Conservation (phyloP, 225 moss, liverwort and hornwort species). For the Sphagnum tenellum region DNA sequence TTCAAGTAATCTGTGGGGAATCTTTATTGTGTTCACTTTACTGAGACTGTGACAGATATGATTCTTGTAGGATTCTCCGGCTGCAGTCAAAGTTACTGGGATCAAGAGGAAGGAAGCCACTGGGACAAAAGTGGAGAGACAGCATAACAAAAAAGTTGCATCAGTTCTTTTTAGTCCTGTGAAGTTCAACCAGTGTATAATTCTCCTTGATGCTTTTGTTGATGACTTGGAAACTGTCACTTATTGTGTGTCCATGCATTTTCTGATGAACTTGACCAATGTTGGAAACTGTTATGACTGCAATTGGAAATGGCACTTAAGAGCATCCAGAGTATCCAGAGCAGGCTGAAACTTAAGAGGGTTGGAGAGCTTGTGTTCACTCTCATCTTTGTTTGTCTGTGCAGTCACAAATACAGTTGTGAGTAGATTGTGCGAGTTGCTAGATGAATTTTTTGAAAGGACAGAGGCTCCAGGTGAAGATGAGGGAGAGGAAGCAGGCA, state of each 20-base stretch:
- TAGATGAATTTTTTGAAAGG: slow-evolving; percentile 79
- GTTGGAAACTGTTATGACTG: too few relatives aligned
- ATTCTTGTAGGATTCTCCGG: slow-evolving; percentile 26
- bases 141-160: slow-evolving; percentile 14
- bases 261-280: neutral
- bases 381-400: too few relatives aligned
- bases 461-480: slow-evolving; percentile 61
- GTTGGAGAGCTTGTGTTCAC: too few relatives aligned
- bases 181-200: slow-evolving; percentile 29
- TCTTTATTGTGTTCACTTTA: neutral
- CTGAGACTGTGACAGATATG: neutral
- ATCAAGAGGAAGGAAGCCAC: slow-evolving; percentile 39
- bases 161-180: slow-evolving; percentile 21
- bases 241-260: neutral
- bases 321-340: too few relatives aligned
- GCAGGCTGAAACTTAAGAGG: too few relatives aligned
- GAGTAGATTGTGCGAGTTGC: slow-evolving; percentile 56
- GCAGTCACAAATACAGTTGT: slow-evolving; percentile 38
- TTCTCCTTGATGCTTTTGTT: slow-evolving; percentile 1
- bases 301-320: too few relatives aligned
- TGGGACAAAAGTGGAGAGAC: slow-evolving; percentile 19
- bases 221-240: slow-evolving; percentile 3
- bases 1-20: too few relatives aligned
- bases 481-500: slow-evolving; percentile 64
- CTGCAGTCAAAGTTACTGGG: slow-evolving; percentile 12